Conservation (phyloP, 2,329 filamentous ascomycete species). For the Epichloe sylvatica region DNA sequence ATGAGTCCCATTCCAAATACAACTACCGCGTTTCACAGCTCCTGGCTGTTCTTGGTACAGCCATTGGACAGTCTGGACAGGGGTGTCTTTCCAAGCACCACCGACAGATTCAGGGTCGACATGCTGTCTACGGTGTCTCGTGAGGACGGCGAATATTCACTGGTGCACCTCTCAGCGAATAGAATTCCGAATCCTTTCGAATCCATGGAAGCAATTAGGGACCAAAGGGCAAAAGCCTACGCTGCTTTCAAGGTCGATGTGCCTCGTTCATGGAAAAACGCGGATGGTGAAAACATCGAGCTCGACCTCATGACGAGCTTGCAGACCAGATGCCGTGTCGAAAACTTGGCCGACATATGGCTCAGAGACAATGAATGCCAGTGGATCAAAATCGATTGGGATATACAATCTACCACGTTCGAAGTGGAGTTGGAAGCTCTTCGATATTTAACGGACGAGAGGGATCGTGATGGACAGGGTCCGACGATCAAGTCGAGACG, state of each 20-base stretch:
- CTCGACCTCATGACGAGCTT: constrained; percentile 48
- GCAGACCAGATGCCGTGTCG: constrained; percentile 38
- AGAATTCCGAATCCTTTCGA: constrained; percentile 21
- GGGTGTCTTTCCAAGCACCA: constrained; percentile 13
- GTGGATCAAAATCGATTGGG: constrained; percentile 16
- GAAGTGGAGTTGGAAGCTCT: constrained; percentile 21
- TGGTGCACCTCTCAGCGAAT: constrained; percentile 13
- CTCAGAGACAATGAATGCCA: constrained; percentile 9
- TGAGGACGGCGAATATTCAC: constrained; percentile 11
- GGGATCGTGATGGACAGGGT: constrained; percentile 8
- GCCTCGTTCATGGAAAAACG: constrained; percentile 15
- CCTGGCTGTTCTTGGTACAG: constrained; percentile 20
- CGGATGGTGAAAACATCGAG: constrained; percentile 12
- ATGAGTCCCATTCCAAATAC: constrained; percentile 17
- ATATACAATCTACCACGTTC: constrained; percentile 15
- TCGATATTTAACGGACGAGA: constrained; percentile 11
- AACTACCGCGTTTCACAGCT: constrained; percentile 16
- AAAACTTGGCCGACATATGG: constrained; percentile 8
- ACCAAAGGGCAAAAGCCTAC: constrained; percentile 8
- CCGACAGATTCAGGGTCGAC: constrained; percentile 17
- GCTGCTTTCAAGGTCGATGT: constrained; percentile 23
- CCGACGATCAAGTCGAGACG: constrained; percentile 11
- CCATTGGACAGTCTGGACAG: constrained; percentile 10
- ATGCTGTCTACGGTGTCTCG: constrained; percentile 11
- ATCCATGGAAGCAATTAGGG: constrained; percentile 3